Evolutionary conservation across 345 rosid genomes (phyloP), one percentile per base, ranked within the genome.

Genomic region (Isatis tinctoria): DNA sequence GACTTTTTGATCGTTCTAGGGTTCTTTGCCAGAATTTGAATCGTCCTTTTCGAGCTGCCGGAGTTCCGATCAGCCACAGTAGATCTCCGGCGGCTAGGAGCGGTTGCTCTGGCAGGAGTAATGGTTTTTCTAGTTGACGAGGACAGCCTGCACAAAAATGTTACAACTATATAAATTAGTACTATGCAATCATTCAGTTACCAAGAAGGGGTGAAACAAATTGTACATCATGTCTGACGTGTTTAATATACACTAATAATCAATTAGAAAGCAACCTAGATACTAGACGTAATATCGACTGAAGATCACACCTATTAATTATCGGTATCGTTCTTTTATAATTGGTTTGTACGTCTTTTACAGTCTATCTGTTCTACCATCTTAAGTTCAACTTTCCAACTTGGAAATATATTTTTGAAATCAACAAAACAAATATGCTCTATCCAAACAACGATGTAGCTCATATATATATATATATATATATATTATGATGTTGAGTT

Each of bases 41-140:
- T 75, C 98, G 82, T 22, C 80, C 84, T 71, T 75, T 82, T 64
- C 78, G 83, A 63, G 92, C 65, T n/a, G 81, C 35, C 5, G 73
- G 71, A 30, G 75, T 78, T 79, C 98, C 98, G 16, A 93, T 89
- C 14, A 93, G 52, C 98, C 98, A 93, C 5, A 92, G 86, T 48
- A 90, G 87, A 67, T 88, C 92, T n/a, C 80, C 84, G 17, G 87
- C 57, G 3, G 85, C 81, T 16, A 90, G 69, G 30, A 74, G 37
- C 0, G 87, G 87, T 59, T 84, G 87, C 12, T 74, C 70, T 0
- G 86, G 83, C 16, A 79, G 51, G 22, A 64, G 54, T 14, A 58
- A 7, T 58, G 63, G 24, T 16, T 37, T 77, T 30, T 70, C 89
- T n/a, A 14, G 49, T n/a, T 65, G 74, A 37, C 43, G 78, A 9